phyloP scores from a whole-genome alignment of 2,329 filamentous ascomycete genomes.

The Fusarium nodosum region DNA sequence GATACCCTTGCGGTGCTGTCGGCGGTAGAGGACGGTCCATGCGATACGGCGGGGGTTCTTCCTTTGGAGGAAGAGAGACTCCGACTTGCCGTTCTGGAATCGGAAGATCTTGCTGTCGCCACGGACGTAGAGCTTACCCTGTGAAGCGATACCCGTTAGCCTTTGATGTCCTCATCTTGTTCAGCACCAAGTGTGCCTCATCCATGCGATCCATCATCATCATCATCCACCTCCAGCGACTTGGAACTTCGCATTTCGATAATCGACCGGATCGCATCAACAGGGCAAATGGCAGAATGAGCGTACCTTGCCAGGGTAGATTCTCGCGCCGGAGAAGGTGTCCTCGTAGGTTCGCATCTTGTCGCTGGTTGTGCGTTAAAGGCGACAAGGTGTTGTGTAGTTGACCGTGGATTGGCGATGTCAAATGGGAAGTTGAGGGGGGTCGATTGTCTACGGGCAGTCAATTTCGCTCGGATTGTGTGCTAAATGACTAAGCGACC shows the following conservation, averaged over 20 bases:
- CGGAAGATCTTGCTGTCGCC: constrained; percentile 99
- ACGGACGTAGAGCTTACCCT: constrained; percentile 99
- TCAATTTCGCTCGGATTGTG: constrained; percentile 60
- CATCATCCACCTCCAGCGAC: constrained; percentile 24
- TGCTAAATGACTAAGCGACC: constrained; percentile 58
- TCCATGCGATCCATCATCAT: constrained; percentile 36
- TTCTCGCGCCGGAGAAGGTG: constrained; percentile 74
- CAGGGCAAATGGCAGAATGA: constrained; percentile 28
- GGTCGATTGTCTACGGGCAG: constrained; percentile 46
- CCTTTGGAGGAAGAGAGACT: constrained; percentile 99
- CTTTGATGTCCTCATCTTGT: constrained; percentile 33
- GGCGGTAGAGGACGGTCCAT: constrained; percentile 98
- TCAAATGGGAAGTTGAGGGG: constrained; percentile 52
- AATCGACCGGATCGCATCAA: constrained; percentile 45
- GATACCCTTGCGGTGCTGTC: constrained; percentile 99
- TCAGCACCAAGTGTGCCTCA: constrained; percentile 21
- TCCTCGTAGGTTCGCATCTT: constrained; percentile 78
- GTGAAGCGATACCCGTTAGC: constrained; percentile 54
- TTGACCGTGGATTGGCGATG: constrained; percentile 58
- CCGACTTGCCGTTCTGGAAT: constrained; percentile 99
- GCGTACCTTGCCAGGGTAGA: constrained; percentile 77
- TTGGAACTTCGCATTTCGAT: constrained; percentile 38
- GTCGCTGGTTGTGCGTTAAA: constrained; percentile 57
- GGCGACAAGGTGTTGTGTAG: constrained; percentile 60
- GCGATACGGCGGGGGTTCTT: constrained; percentile 99